Evolutionary conservation across 495 filamentous ascomycete genomes (phyloP), one percentile per base, ranked within the genome.

Genomic region (Cryomyces minteri): DNA sequence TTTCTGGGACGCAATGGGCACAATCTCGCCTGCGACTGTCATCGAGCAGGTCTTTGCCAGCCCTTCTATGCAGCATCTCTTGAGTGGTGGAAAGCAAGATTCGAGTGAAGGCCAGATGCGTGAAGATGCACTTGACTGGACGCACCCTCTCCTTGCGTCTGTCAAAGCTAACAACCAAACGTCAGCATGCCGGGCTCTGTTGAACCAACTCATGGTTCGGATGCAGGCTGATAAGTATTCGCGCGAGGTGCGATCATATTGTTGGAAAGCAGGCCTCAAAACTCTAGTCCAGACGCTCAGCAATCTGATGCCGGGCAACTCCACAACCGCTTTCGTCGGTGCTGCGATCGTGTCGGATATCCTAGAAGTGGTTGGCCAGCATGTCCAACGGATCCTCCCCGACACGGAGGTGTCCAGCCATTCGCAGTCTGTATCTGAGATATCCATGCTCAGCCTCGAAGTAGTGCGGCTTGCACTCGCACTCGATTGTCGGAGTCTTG

Each of bases 1-100:
- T 46, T 92, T 93, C 53, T 94, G 87, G 87, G 78, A 80, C 50
- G 82, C 84, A 1, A 81, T 85, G 66, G 80, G 81, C 31, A 69
- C 79, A 11, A 81, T 86, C 40, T 80, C 80, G 2, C 79, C 84
- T 5, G 73, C 76, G 31, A 68, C 74, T 30, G 67, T 93, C 37
- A 73, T 82, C 41, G 83, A 92, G 49, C 73, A 80, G 43, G 73
- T 90, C 40, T 80, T 88, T 56, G 72, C 72, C 43, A 84, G 77
- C 51, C 72, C 76, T 12, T 74, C 76, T 32, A 79, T 84, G 49
- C 68, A 73, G 38, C 58, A 65, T 12, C 68, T 80, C 14, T 56
- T 68, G 48, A 58, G 69, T 39, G 71, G 73, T n/a, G 62, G 69
- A 3, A 66, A 72, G 14, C 66, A 71, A 8, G 70, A 77, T 28